Conservation (phyloP, 495 filamentous ascomycete genomes). For the Penicillium maclennaniae region DNA sequence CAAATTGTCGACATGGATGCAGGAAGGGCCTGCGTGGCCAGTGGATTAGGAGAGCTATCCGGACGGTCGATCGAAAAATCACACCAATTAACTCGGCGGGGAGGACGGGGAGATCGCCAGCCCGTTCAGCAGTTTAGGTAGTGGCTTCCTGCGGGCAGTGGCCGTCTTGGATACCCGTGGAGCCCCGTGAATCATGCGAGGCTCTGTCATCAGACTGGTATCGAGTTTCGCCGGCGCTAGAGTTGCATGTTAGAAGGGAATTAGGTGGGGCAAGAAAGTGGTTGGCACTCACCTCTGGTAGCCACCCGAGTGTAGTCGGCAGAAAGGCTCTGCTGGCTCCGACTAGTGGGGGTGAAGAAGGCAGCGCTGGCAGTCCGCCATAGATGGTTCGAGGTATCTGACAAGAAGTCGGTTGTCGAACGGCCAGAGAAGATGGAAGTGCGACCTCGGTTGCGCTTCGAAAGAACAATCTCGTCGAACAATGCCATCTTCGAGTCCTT, state of each 20-base stretch:
- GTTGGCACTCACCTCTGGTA: conserved; percentile 52
- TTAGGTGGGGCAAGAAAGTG: not conserved
- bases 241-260: conserved; percentile 11
- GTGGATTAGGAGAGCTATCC: not conserved
- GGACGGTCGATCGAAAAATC: conserved; percentile 11
- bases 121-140: conserved; percentile 65
- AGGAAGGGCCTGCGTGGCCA: conserved; percentile 4
- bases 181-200: conserved; percentile 69
- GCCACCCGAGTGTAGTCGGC: conserved; percentile 59
- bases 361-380: conserved; percentile 88
- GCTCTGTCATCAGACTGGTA: conserved; percentile 81
- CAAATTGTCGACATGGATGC: not conserved
- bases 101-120: conserved; percentile 48
- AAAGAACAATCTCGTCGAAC: conserved; percentile 93
- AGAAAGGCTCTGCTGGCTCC: conserved; percentile 53
- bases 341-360: conserved; percentile 59
- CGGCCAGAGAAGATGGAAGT: conserved; percentile 49
- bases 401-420: conserved; percentile 65
- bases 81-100: conserved; percentile 35
- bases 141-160: conserved; percentile 65
- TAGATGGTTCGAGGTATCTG: conserved; percentile 83
- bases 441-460: conserved; percentile 83
- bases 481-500: conserved; percentile 72
- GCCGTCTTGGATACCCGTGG: conserved; percentile 60
- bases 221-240: conserved; percentile 81